phyloP scores from a whole-genome alignment of 2,329 filamentous ascomycete species.

The Teratosphaeria nubilosa region DNA sequence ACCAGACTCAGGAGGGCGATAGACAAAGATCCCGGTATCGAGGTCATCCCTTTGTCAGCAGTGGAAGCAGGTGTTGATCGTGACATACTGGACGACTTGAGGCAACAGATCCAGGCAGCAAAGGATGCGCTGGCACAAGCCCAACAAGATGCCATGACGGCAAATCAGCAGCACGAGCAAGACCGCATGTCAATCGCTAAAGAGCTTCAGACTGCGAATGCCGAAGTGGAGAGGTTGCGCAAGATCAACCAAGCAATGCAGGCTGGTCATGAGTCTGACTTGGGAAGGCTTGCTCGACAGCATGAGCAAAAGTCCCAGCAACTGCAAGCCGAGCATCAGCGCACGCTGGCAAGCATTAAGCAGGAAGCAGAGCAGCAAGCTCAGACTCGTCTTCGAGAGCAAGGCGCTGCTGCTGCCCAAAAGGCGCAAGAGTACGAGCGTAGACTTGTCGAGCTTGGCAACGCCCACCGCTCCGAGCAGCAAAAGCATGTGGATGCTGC shows the following conservation, averaged over 20 bases:
- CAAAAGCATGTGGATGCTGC: conserved; percentile 16
- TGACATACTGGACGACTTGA: conserved; percentile 78
- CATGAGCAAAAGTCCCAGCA: conserved; percentile 27
- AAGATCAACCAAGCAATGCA: conserved; percentile 62
- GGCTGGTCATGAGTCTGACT: conserved; percentile 52
- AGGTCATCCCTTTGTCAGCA: conserved; percentile 70
- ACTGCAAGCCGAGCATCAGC: conserved; percentile 25
- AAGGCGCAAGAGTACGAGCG: conserved; percentile 21
- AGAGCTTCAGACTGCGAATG: conserved; percentile 30
- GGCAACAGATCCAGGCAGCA: conserved; percentile 66
- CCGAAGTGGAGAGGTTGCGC: conserved; percentile 45
- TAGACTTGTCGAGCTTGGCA: conserved; percentile 21
- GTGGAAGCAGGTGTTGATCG: conserved; percentile 89
- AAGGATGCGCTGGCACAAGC: conserved; percentile 49
- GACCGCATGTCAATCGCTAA: conserved; percentile 36
- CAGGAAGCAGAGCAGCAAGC: conserved; percentile 19
- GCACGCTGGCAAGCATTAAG: conserved; percentile 15
- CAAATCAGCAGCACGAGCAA: conserved; percentile 48
- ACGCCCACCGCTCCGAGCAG: conserved; percentile 19
- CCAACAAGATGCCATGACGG: conserved; percentile 44
- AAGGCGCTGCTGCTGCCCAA: conserved; percentile 14
- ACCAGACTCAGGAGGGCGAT: conserved; percentile 74
- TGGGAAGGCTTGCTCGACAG: conserved; percentile 38
- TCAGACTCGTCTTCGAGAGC: conserved; percentile 17
- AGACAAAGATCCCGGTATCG: conserved; percentile 80